Conservation (phyloP, 768 basidiomycete genomes). For the Mycena indigotica region DNA sequence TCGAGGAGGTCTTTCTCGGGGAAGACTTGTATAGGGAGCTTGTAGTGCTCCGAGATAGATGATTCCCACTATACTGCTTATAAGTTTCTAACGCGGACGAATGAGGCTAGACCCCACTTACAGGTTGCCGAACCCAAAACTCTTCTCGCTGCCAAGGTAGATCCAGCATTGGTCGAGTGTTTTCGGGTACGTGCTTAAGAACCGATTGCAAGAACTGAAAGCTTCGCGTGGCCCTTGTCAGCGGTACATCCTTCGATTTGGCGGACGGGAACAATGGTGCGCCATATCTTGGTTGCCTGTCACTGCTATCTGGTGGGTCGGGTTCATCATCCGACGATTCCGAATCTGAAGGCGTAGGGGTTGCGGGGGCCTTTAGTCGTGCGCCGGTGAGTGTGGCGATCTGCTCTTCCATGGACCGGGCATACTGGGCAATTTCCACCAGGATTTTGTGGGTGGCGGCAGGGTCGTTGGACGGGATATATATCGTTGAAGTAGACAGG, state of each 20-base stretch:
- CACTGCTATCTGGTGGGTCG: too few relatives aligned
- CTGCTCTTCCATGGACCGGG: constrained; percentile 12
- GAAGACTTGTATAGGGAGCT: constrained; percentile 32
- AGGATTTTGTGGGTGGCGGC: constrained; percentile 1
- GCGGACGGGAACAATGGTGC: not conserved
- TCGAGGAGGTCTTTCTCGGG: constrained; percentile 53
- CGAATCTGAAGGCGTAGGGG: not conserved
- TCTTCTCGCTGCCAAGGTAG: not conserved
- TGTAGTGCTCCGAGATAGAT: constrained; percentile 22
- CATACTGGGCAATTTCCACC: constrained; percentile 13
- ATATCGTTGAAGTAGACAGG: constrained; percentile 8
- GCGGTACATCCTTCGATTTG: not conserved
- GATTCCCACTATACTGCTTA: constrained; percentile 36
- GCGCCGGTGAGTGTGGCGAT: not conserved
- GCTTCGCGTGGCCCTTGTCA: not conserved
- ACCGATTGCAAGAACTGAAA: not conserved
- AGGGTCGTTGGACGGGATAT: constrained; percentile 9
- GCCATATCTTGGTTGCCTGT: too few relatives aligned
- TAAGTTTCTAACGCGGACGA: not conserved
- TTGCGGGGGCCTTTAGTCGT: not conserved
- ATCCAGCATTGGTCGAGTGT: not conserved
- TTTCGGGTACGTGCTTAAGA: not conserved
- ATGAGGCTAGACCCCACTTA: not conserved
- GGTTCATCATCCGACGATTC: not conserved
- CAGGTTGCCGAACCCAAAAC: not conserved